Base-by-base conservation (phyloP, 345 rosid genomes). In the Raphanus raphanistrum region DNA sequence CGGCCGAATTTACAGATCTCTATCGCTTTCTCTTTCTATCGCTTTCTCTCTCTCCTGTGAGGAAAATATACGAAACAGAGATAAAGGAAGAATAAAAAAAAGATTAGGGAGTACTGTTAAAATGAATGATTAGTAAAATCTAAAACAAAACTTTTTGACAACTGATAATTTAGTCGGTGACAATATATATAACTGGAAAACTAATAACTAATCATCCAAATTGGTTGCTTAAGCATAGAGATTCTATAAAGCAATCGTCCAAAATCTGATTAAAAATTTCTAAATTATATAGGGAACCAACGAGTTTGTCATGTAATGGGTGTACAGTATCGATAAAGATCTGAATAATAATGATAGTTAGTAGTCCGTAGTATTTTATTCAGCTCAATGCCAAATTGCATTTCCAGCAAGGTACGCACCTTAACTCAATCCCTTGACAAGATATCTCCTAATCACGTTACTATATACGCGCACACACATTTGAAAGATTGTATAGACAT, bases 321-420 rank as follows among this genome's bases (percentile, higher is more conserved):
- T 12, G 71, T 71, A 57, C 63, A 78, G 55, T 65, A 71, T 77
- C 72, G 66, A 65, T 64, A 78, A 66, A 66, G 76, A 78, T 78
- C 76, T 43, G 11, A 71, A 57, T 29, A 65, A 31, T 33, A 65
- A 15, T 31, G 10, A 41, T n/a, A 16, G 5, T 45, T 2, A 45
- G 41, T 2, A 48, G 0, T n/a, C n/a, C n/a, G n/a, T 4, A 48
- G 11, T 31, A 69, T 35, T 63, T 28, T 70, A 36, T 52, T 55
- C 13, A 5, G 5, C 13, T 63, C 8, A 69, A 26, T 16, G 25
- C 15, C 58, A 54, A 8, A 70, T 41, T 78, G 68, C 61, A 31
- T 65, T 65, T 71, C 76, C 76, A 71, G 81, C 52, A 29, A 63
- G 27, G 50, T 48, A 54, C 26, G 43, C 68, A 76, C 48, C 73